Base-by-base conservation (phyloP, 164 flowering plant species). In the Akebia trifoliata region DNA sequence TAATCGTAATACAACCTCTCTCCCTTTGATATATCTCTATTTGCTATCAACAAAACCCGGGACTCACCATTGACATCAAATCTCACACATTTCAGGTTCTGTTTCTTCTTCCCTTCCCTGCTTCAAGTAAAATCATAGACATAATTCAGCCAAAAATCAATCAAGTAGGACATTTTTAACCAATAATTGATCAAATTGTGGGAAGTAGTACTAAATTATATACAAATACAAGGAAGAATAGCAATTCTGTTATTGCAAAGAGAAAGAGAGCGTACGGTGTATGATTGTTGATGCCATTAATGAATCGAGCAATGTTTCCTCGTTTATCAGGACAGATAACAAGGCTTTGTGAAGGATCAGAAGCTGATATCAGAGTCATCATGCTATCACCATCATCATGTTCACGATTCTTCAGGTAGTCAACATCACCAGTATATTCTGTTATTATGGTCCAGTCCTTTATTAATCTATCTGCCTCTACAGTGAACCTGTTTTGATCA, bases 91-190 rank as follows among this genome's bases (percentile, higher is more conserved):
- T 92, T 92, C 2, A 88, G 72, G 64, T 92, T 92, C 74, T 84
- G 98, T 74, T 89, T 92, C 87, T 78, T 92, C 64, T 60, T 92
- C 44, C 98, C 96, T 12, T 82, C 89, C 76, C 96, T 92, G 89
- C 64, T 66, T 35, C 56, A 60, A 31, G 20, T 38, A n/a, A n/a
- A n/a, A n/a, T n/a, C n/a, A n/a, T n/a, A 53, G 42, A 25, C 14
- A 40, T 25, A 15, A 15, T 12, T 63, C 29, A 58, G 52, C 28
- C 36, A 6, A 12, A 20, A n/a, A 8, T 8, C 14, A 15, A 40
- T 15, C 22, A 8, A 44, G 24, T 8, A 26, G 17, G 17, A 37
- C 26, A 3, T 25, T 40, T 15, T 11, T 6, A 40, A 40, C 15
- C 44, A 40, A n/a, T n/a, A n/a, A n/a, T n/a, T n/a, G n/a, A n/a